Base-by-base conservation (phyloP, 345 rosid species). In the Lagerstroemia speciosa region DNA sequence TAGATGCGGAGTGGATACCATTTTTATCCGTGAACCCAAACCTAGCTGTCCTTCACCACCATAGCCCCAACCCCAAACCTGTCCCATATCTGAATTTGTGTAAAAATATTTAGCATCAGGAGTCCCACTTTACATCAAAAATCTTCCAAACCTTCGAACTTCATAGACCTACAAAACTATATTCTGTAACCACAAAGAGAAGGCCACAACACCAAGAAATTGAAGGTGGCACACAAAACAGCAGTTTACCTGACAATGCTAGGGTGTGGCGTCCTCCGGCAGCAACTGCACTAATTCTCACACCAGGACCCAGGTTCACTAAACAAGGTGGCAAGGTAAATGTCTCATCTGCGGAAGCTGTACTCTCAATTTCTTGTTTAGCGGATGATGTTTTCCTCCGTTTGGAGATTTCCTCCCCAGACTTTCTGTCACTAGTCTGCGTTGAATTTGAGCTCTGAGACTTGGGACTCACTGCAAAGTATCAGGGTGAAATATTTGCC, bases 61-160 rank as follows among this genome's bases (percentile, higher is more conserved):
- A 78, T 89, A 89, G 82, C 96, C 98, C 98, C 98, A 89, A 78
- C 96, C 96, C 98, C 94, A 92, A 36, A 92, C 93, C 89, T 92
- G 96, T 76, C 96, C 98, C 75, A 84, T 68, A 89, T 89, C 93
- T 92, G 94, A 82, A 92, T 80, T 80, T 69, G 79, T 22, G 84
- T 75, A 87, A 84, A 81, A 83, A 80, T 70, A 89, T 75, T 86
- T 84, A 76, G 79, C 79, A 80, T 79, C 81, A 83, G 77, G 78
- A 70, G 77, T 80, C 83, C 79, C 75, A 83, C 78, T 79, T 78
- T 82, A 81, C 81, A 80, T 86, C 64, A 85, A 83, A 80, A 82
- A 81, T 75, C 84, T 78, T 83, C 85, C 83, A 74, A 76, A 81
- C 67, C 89, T 83, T 84, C 83, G 76, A 38, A 82, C 83, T 79